Base-by-base conservation (phyloP, 768 basidiomycete species). In the Mycena filopes region DNA sequence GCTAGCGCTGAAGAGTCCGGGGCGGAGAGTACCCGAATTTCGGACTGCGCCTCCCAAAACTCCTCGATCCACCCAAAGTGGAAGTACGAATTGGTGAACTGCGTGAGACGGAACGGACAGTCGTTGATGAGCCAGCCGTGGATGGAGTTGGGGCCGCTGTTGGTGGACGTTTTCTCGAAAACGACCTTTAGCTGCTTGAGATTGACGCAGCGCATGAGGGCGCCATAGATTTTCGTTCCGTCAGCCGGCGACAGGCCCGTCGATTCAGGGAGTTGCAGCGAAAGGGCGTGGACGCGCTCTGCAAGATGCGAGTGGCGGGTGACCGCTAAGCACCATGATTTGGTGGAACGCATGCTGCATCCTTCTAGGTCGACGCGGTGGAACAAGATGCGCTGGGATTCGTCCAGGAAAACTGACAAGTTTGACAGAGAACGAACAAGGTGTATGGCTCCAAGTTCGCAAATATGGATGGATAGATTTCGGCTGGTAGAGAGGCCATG, bases 11-110 rank as follows among this genome's bases (percentile, higher is more conserved):
- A 21, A 20, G 4, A n/a, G 42, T 56, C 1, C 1, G 28, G 47
- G 10, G 50, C 4, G 26, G 48, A 66, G 0, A 66, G 65, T 4
- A 56, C 54, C 5, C 54, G 58, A 28, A 65, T 59, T 7, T 60
- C 51, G 13, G 64, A 40, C 47, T 65, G 64, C 15, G 28, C n/a
- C 6, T 25, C 10, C 31, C 38, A 60, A 41, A 66, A 55, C 11
- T n/a, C 9, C 2, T 1, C 16, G 20, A 60, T 48, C 25, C 15
- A 40, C 2, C 6, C 15, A 6, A 7, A 4, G 1, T 18, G 10
- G 41, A 60, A 60, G 26, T 60, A 66, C 15, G 26, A 21, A 21
- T 65, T 65, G 18, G 10, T 20, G 47, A 66, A 66, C 23, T 38
- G 50, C 1, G 33, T 45, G 25, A 66, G 65, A 12, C 54, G 58